Conservation (phyloP, 495 filamentous ascomycete species). For the Neurospora sp. region DNA sequence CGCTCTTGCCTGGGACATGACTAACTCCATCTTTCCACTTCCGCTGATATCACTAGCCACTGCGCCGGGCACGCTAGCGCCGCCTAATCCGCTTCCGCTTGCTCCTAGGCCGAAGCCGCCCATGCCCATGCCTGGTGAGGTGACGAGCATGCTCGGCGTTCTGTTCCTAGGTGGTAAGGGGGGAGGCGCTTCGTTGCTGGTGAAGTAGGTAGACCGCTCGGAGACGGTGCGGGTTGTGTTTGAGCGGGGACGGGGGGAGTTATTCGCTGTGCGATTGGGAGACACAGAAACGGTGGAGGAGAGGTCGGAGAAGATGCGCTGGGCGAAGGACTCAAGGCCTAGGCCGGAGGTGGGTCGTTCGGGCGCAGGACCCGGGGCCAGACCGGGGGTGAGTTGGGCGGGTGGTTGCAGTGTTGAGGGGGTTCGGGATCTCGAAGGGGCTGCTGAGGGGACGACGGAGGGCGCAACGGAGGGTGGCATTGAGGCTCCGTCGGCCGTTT, state of each 20-base stretch:
- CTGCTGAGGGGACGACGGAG: background rate
- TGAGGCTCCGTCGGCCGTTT: constrained; percentile 37
- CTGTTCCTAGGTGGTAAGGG: background rate
- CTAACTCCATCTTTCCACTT: background rate
- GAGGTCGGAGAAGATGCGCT: constrained; percentile 46
- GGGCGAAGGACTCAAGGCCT: constrained; percentile 43
- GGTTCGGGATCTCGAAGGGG: background rate
- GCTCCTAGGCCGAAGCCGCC: background rate
- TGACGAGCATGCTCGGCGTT: background rate
- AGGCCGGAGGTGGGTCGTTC: constrained; percentile 24
- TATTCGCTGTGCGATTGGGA: background rate
- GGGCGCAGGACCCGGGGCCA: constrained; percentile 15
- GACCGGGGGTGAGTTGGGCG: background rate
- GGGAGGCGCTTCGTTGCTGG: background rate
- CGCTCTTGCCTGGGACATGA: constrained; percentile 35
- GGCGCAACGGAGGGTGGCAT: background rate
- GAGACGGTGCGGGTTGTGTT: background rate
- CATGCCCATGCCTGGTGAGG: background rate
- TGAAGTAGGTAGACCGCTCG: background rate
- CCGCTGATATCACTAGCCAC: constrained; percentile 3
- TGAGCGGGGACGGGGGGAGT: background rate
- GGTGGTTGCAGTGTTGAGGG: background rate
- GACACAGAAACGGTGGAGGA: background rate
- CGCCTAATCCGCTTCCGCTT: background rate
- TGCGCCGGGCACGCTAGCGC: constrained; percentile 5